Evolutionary conservation across 1,284 basidiomycete species (phyloP), one percentile per base, ranked within the genome.

Genomic region (Cutaneotrichosporon daszewskae): DNA sequence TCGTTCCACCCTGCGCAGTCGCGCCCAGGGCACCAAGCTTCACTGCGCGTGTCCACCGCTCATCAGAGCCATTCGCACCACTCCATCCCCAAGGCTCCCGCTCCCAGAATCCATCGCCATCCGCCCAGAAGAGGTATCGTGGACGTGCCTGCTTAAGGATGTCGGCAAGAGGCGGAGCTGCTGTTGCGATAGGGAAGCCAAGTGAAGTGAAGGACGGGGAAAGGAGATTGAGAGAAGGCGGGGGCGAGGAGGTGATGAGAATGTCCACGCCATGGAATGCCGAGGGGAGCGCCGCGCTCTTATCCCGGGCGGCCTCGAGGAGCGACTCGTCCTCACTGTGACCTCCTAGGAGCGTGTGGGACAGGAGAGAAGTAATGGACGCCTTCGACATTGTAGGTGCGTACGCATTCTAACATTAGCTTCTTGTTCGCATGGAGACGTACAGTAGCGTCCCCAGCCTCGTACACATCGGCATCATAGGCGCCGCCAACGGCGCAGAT

Each of bases 71-170:
- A 16, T 73, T 72, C 43, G 82, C 80, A 26, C 82, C 82, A 25
- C 80, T 77, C 90, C 90, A 95, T 5, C 79, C 69, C 62, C 82
- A 91, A 3, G 91, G 90, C 54, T 94, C 89, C 41, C 90, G 75
- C 66, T 96, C 91, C 89, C 90, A 95, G 66, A 91, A 96, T 0
- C 64, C 69, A 1, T 69, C 66, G 64, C 69, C 27, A 75, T 80
- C 41, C 72, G 79, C 35, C 78, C 77, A 51, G 77, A 81, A 60
- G 18, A 71, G 45, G 44, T 72, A 72, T 12, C 68, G 53, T 14
- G 71, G 68, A 29, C 62, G 59, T 0, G 62, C 48, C 24, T 52
- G 55, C 31, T 75, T 73, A 13, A 87, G 74, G 0, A 86, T 64
- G 29, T 86, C 84, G 40, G 83, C 79, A 2, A 90, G 68, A 10